Conservation (phyloP, 2,329 filamentous ascomycete genomes). For the Aspergillus tamarii region DNA sequence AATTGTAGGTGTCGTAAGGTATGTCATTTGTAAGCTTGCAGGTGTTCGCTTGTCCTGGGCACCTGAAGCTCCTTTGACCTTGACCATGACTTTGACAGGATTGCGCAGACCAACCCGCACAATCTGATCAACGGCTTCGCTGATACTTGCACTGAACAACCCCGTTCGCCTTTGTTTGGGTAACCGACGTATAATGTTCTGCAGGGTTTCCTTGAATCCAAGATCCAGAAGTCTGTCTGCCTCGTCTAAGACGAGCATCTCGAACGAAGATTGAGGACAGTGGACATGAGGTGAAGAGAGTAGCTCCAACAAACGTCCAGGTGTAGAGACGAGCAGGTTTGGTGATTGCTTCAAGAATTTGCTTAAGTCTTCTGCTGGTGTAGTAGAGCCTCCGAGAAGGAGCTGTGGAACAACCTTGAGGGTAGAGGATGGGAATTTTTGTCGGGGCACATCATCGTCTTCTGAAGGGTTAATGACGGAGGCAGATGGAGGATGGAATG, state of each 20-base stretch:
- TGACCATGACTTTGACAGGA: slow-evolving; percentile 91
- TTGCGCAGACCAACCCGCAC: slow-evolving; percentile 90
- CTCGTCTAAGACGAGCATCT: slow-evolving; percentile 90
- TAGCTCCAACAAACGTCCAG: slow-evolving; percentile 85
- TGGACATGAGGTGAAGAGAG: slow-evolving; percentile 85
- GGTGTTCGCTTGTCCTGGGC: slow-evolving; percentile 85
- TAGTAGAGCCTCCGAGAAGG: slow-evolving; percentile 81
- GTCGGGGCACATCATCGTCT: slow-evolving; percentile 41
- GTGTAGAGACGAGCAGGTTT: slow-evolving; percentile 88
- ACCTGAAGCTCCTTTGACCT: slow-evolving; percentile 77
- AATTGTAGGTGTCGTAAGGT: slow-evolving; percentile 72
- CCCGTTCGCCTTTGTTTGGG: slow-evolving; percentile 94
- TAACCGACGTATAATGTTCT: slow-evolving; percentile 78
- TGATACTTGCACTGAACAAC: slow-evolving; percentile 93
- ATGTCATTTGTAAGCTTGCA: slow-evolving; percentile 86
- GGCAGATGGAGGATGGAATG: slow-evolving; percentile 81
- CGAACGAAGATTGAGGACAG: slow-evolving; percentile 85
- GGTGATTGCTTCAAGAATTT: slow-evolving; percentile 81
- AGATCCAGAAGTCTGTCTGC: slow-evolving; percentile 90
- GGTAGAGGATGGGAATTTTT: slow-evolving; percentile 50
- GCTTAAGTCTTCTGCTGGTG: slow-evolving; percentile 81
- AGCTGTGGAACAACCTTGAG: slow-evolving; percentile 78
- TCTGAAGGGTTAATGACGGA: slow-evolving; percentile 46
- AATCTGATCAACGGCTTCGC: slow-evolving; percentile 89
- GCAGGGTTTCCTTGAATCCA: slow-evolving; percentile 89